Conservation (phyloP, 1,139 yeast genomes). For the Scheffersomyces quercinus region DNA sequence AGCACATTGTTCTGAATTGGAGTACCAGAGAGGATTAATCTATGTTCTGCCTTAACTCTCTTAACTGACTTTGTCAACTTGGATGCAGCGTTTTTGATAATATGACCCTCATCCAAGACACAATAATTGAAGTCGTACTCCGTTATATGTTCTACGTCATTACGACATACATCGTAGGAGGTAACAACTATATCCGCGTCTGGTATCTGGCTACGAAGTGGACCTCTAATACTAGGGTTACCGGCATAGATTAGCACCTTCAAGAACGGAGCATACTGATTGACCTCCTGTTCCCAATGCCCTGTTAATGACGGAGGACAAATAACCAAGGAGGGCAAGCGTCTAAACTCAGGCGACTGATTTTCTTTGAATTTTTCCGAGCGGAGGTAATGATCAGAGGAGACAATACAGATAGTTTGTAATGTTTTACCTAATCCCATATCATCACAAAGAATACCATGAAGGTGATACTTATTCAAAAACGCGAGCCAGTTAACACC, state of each 20-base stretch:
- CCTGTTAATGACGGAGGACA: conserved; percentile 99
- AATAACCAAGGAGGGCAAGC: conserved; percentile 79
- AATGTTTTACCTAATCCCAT: conserved; percentile 98
- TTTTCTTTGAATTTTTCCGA: conserved; percentile 66
- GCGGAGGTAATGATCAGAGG: conserved; percentile 91
- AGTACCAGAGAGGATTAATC: conserved; percentile 91
- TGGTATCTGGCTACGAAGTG: conserved; percentile 54
- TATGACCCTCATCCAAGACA: conserved; percentile 97
- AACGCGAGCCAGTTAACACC: conserved; percentile 99
- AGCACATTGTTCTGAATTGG: conserved; percentile 97
- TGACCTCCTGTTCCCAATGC: conserved; percentile 97
- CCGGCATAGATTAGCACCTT: conserved; percentile 88
- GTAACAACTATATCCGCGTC: conserved; percentile 84
- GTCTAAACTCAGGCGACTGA: conserved; percentile 65
- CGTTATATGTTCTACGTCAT: conserved; percentile 71
- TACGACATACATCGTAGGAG: conserved; percentile 93
- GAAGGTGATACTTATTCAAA: conserved; percentile 89
- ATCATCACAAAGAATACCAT: conserved; percentile 97
- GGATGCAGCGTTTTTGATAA: conserved; percentile 87
- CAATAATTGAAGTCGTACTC: conserved; percentile 83
- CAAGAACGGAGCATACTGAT: conserved; percentile 87
- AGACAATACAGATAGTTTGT: conserved; percentile 94
- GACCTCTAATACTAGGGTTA: conserved; percentile 72
- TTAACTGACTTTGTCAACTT: conserved; percentile 90
- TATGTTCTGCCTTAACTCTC: conserved; percentile 77